These are phyloP conservation scores for Fistulinella prunicolor DNA, from an alignment of 768 basidiomycete species.

Conservation along the genomic window DNA sequence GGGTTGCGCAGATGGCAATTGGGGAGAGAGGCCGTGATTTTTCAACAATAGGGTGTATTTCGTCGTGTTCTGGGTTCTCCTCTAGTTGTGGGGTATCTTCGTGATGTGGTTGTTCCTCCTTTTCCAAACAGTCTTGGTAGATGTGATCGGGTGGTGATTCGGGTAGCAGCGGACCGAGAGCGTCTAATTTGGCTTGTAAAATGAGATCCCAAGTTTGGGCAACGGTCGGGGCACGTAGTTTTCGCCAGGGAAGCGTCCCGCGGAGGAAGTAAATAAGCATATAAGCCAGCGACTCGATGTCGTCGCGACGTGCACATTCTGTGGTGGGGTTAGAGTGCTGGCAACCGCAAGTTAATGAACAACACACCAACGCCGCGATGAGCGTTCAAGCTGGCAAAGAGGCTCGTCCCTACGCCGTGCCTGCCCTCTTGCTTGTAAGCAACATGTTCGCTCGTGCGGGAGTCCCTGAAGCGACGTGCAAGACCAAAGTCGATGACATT, in stretches of 20 bases:
- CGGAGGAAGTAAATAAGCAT: constrained; percentile 82
- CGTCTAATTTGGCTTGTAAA: constrained; percentile 65
- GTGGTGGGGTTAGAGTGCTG: neutral
- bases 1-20: constrained; percentile 1
- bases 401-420: constrained; percentile 75
- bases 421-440: constrained; percentile 69
- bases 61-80: constrained; percentile 8
- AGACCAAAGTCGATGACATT: constrained; percentile 93
- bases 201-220: constrained; percentile 76
- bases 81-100: constrained; percentile 11
- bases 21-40: constrained; percentile 14
- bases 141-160: constrained; percentile 13
- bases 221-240: constrained; percentile 62
- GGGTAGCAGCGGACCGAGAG: constrained; percentile 36
- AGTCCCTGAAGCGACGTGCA: constrained; percentile 73
- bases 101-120: neutral
- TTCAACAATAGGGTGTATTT: constrained; percentile 13
- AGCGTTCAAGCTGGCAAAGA: constrained; percentile 73
- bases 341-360: neutral
- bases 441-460: constrained; percentile 61
- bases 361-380: constrained; percentile 70
- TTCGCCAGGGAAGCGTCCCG: constrained; percentile 76
- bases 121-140: constrained; percentile 4
- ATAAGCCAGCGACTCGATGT: constrained; percentile 77
- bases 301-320: constrained; percentile 77